phyloP scores from a whole-genome alignment of 148 eudicot genomes.

The Cornus kousa region DNA sequence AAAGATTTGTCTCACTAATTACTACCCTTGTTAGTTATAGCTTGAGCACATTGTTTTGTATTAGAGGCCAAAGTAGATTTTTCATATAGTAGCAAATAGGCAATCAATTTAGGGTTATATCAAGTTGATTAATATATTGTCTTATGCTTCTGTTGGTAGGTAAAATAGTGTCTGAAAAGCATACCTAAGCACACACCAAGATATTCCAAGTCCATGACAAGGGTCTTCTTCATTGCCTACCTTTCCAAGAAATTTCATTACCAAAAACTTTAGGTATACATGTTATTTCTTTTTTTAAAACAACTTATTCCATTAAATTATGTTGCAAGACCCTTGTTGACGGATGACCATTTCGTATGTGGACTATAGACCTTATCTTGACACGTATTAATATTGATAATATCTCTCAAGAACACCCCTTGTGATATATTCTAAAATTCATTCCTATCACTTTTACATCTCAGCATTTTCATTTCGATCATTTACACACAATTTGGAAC shows the following conservation, averaged over 20 bases:
- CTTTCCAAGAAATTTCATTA: not conserved
- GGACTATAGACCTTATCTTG: too few relatives aligned
- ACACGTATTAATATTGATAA: too few relatives aligned
- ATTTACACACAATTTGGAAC: too few relatives aligned
- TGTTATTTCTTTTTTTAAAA: too few relatives aligned
- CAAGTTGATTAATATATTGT: not conserved
- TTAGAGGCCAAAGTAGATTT: not conserved
- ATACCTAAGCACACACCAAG: not conserved
- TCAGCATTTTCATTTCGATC: too few relatives aligned
- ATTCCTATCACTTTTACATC: too few relatives aligned
- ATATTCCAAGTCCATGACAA: not conserved
- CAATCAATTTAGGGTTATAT: not conserved
- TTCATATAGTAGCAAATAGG: not conserved
- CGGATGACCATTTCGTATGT: too few relatives aligned
- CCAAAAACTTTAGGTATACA: not conserved
- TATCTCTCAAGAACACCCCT: too few relatives aligned
- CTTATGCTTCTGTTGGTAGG: conserved; percentile 1
- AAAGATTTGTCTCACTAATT: not conserved
- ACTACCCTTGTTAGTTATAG: not conserved
- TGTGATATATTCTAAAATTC: too few relatives aligned
- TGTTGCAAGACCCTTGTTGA: too few relatives aligned
- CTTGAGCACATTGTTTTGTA: not conserved
- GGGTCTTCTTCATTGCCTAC: not conserved
- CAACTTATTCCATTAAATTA: too few relatives aligned
- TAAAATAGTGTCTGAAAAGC: not conserved